Percentiles rank a stretch among this genome's conserved stretches.
Conservation (phyloP, 2,329 filamentous ascomycete genomes). For the Xylaria multiplex region DNA sequence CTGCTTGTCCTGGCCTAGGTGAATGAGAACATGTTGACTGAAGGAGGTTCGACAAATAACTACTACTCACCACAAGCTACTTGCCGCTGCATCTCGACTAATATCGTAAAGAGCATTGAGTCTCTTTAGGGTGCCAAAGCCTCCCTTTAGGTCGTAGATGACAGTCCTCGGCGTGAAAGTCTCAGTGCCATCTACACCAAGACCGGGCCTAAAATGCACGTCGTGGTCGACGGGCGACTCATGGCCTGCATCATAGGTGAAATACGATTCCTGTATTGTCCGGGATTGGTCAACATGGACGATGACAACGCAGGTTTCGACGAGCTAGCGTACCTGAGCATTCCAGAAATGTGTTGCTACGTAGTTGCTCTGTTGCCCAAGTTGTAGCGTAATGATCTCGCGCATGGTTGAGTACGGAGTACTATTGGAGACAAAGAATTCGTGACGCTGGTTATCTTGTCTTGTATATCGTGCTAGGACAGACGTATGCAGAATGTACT, state of each 20-base stretch:
- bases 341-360: conserved; percentile 98
- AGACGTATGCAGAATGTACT: too few relatives aligned
- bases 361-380: conserved; percentile 93
- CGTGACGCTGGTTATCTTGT: background rate
- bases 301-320: background rate
- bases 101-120: conserved; percentile 87
- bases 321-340: conserved; percentile 69
- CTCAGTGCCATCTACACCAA: conserved; percentile 84
- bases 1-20: conserved; percentile 70
- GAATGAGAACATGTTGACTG: conserved; percentile 14
- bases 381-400: conserved; percentile 92
- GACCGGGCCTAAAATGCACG: conserved; percentile 85
- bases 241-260: conserved; percentile 80
- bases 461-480: too few relatives aligned
- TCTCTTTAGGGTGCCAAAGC: conserved; percentile 87
- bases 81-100: conserved; percentile 48
- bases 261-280: conserved; percentile 84
- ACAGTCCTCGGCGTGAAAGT: conserved; percentile 92
- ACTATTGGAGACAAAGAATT: background rate
- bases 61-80: conserved; percentile 53
- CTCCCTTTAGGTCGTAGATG: conserved; percentile 94
- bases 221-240: conserved; percentile 80
- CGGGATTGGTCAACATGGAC: background rate
- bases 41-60: conserved; percentile 19
- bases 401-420: conserved; percentile 69